phyloP scores from a whole-genome alignment of 305 asterid species.

The Salvia sclarea region DNA sequence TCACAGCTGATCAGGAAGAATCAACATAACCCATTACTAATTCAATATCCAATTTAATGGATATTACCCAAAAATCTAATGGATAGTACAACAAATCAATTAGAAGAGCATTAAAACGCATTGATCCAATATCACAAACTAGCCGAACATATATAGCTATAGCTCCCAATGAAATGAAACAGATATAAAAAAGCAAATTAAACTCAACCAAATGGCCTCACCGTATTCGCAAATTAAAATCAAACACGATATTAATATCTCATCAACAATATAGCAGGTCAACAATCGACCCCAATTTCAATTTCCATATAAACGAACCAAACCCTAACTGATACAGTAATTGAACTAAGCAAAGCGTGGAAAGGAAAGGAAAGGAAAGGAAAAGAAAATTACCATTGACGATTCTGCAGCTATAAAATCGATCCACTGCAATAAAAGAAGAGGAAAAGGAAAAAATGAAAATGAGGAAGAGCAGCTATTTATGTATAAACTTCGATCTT shows the following conservation, averaged over 20 bases:
- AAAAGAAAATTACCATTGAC: not conserved
- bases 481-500: conserved; percentile 12
- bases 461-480: not conserved
- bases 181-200: not conserved
- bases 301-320: conserved; percentile 12
- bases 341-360: not conserved
- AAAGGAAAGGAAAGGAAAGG: not conserved
- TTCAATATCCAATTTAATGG: not conserved
- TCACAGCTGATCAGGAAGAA: conserved; percentile 22
- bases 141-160: not conserved
- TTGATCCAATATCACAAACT: not conserved
- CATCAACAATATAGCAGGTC: not conserved
- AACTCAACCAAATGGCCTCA: not conserved
- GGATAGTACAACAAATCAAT: not conserved
- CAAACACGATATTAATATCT: not conserved
- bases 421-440: not conserved
- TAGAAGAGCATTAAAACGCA: not conserved
- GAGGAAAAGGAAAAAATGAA: not conserved
- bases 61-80: not conserved
- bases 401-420: conserved; percentile 23
- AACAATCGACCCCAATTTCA: not conserved
- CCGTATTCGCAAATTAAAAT: not conserved
- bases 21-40: not conserved
- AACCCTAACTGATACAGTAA: conserved; percentile 26
- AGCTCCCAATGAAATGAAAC: not conserved